Percentiles rank a stretch among this genome's conserved stretches.
Evolutionary conservation across 2,329 filamentous ascomycete genomes (phyloP).

Genomic region (Fusarium multiceps): DNA sequence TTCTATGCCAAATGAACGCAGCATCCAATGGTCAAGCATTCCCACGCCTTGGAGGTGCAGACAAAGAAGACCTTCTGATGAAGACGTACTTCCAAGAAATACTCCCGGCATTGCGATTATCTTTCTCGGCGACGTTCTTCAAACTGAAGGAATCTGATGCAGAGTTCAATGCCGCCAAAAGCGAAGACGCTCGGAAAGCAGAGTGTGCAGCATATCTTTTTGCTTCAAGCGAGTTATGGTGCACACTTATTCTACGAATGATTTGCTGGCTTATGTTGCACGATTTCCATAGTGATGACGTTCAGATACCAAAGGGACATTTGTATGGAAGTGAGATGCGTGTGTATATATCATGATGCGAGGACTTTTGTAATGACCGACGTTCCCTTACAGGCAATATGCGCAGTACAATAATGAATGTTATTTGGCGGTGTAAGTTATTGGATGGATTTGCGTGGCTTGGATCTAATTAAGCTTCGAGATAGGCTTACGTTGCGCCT

Average conservation of each 20-base stretch:
- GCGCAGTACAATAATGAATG: background rate
- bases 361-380: background rate
- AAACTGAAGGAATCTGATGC: constrained; percentile 6
- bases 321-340: constrained; percentile 1
- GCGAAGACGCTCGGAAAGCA: background rate
- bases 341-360: constrained; percentile 11
- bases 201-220: constrained; percentile 9
- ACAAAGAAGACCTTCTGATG: constrained; percentile 13
- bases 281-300: constrained; percentile 8
- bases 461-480: constrained; percentile 1
- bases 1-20: constrained; percentile 15
- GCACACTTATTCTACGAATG: constrained; percentile 14
- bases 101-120: background rate
- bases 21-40: background rate
- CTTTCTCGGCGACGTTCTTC: constrained; percentile 2
- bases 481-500: background rate
- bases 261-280: constrained; percentile 21
- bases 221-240: constrained; percentile 7
- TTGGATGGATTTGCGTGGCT: background rate
- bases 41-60: background rate
- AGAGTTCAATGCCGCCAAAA: constrained; percentile 6
- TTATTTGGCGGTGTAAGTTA: background rate
- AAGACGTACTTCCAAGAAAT: constrained; percentile 15
- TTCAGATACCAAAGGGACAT: constrained; percentile 12
- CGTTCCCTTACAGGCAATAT: background rate